Base-by-base conservation (phyloP, 768 basidiomycete genomes). In the Phylloporus sp. region DNA sequence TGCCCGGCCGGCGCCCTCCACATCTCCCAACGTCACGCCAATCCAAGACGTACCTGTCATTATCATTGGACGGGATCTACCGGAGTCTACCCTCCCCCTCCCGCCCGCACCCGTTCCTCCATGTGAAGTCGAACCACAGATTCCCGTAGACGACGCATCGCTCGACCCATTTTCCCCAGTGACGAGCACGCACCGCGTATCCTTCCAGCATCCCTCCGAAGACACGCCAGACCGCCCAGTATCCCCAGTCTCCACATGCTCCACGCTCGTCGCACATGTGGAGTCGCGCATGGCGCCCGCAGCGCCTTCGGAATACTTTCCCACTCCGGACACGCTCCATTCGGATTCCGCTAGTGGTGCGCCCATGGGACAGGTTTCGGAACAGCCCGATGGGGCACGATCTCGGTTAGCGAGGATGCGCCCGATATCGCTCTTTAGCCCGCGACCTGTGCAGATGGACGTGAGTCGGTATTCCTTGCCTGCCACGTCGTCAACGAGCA, bases 391-490 rank as follows among this genome's bases (percentile, higher is more conserved):
- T 7, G 22, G 0, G n/a, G 18, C 7, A 15, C 15, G 10, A 17
- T 33, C 26, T 10, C 20, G 3, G 11, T 15, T 46, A 14, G 24
- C 23, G 9, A 41, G 9, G 27, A 14, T 21, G 1, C 54, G 54
- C 1, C 46, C 33, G 6, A 18, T n/a, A 2, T 64, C 64, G 11
- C 31, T 62, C 4, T 41, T 51, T 17, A 23, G 1, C 9, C 42
- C 53, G 1, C 59, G 44, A 5, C 44, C 47, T 10, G 43, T 48
- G 11, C 52, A 52, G 8, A 14, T 29, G 15, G 40, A 55, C 22
- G 4, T 27, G n/a, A 38, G 3, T 10, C 49, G 64, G 21, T 49
- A 53, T 38, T 64, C 62, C 1, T 33, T 64, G 13, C 56, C 64
- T 17, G 34, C 27, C 9, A 13, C 11, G 14, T 36, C 28, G 29